Conservation (phyloP, 1,284 basidiomycete species). For the Spongiforma sp. region DNA sequence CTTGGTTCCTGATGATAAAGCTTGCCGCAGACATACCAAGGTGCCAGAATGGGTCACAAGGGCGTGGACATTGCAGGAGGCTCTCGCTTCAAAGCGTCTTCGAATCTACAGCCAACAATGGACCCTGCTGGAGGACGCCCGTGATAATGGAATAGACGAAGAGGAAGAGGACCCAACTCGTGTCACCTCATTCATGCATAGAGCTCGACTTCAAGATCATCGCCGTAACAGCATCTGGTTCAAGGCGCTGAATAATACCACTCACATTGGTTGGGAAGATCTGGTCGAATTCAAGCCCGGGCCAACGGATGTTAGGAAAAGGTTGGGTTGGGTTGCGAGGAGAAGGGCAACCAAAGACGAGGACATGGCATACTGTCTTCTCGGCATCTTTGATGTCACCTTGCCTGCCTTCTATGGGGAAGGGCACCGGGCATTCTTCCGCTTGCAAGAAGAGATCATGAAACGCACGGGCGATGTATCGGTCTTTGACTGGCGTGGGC, state of each 20-base stretch:
- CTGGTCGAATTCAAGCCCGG: constrained; percentile 22
- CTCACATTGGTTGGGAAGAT: constrained; percentile 14
- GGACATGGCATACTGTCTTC: constrained; percentile 32
- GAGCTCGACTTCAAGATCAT: constrained; percentile 28
- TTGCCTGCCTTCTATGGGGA: constrained; percentile 31
- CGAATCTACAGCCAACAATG: constrained; percentile 32
- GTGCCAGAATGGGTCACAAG: constrained; percentile 27
- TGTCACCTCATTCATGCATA: constrained; percentile 24
- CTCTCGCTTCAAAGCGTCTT: constrained; percentile 30
- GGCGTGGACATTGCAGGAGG: constrained; percentile 37
- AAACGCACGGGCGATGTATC: constrained; percentile 32
- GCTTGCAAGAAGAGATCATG: constrained; percentile 36
- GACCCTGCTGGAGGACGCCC: constrained; percentile 30
- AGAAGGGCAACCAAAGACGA: constrained; percentile 30
- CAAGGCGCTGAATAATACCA: constrained; percentile 14
- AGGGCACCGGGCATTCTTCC: constrained; percentile 28
- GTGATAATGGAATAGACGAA: constrained; percentile 20
- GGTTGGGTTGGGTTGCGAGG: constrained; percentile 28
- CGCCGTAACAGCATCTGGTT: constrained; percentile 18
- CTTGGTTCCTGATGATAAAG: background rate
- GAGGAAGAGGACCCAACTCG: constrained; percentile 13
- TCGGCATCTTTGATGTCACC: constrained; percentile 34
- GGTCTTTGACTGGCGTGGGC: constrained; percentile 39
- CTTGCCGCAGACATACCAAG: constrained; percentile 3
- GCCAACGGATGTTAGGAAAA: constrained; percentile 18